A percentile compares a stretch with the other conserved stretches of the same genome.
Evolutionary conservation across 495 filamentous ascomycete genomes (phyloP).

Genomic region (Haplographium delicatum): DNA sequence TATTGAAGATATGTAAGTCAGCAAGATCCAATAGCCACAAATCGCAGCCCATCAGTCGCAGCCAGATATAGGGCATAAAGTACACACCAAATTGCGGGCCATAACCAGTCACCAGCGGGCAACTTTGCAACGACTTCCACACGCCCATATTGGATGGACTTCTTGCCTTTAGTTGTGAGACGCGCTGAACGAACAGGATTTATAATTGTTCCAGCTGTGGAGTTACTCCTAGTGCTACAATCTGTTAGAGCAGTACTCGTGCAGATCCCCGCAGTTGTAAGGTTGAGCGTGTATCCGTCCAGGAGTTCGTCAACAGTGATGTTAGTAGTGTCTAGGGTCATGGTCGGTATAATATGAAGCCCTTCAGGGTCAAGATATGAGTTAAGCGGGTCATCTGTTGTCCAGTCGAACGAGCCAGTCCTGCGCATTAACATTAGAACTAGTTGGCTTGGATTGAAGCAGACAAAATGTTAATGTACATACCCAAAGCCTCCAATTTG

Average conservation of each 20-base stretch:
- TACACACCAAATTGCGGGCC: slow-evolving; percentile 35
- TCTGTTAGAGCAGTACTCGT: slow-evolving; percentile 23
- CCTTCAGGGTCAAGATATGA: slow-evolving; percentile 33
- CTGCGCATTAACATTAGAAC: slow-evolving; percentile 7
- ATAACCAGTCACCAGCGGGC: slow-evolving; percentile 37
- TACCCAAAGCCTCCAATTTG: slow-evolving; percentile 34
- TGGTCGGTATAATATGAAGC: slow-evolving; percentile 40
- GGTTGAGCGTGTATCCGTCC: slow-evolving; percentile 29
- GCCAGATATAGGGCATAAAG: neutral
- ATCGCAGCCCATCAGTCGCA: too few species aligned
- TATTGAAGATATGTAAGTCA: neutral
- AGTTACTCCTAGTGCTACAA: slow-evolving; percentile 31
- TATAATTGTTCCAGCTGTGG: slow-evolving; percentile 32
- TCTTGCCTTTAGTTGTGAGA: slow-evolving; percentile 34
- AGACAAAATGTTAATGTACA: too few species aligned
- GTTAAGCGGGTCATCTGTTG: slow-evolving; percentile 36
- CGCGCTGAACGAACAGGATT: slow-evolving; percentile 37
- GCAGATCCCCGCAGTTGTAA: slow-evolving; percentile 33
- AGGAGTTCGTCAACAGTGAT: slow-evolving; percentile 31
- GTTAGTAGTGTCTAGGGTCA: slow-evolving; percentile 31
- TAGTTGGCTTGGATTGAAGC: too few species aligned
- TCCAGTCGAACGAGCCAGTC: slow-evolving; percentile 39
- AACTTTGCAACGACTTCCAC: slow-evolving; percentile 41
- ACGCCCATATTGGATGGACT: slow-evolving; percentile 34
- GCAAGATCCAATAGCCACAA: neutral